These are phyloP conservation scores for Calocybe gangraenosa DNA, from an alignment of 768 basidiomycete genomes.

Conservation along the genomic window DNA sequence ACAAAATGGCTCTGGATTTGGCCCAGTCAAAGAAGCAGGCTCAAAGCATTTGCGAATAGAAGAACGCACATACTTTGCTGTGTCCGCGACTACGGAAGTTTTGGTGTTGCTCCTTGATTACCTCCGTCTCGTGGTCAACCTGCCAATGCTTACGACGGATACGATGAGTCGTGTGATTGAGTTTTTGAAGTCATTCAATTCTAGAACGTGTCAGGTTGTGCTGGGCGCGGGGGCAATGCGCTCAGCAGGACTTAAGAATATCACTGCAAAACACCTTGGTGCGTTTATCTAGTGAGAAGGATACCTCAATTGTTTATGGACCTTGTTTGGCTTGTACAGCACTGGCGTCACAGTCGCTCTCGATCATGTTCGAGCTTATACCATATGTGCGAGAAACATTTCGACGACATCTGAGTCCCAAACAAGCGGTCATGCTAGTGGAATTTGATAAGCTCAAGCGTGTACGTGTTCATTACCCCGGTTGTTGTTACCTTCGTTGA, in stretches of 20 bases:
- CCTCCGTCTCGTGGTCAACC: constrained; percentile 80
- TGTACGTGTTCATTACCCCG: constrained; percentile 39
- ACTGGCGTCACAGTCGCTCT: constrained; percentile 92
- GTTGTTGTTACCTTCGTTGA: background rate
- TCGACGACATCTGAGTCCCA: constrained; percentile 86
- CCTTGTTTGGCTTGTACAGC: constrained; percentile 39
- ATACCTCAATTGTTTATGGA: background rate
- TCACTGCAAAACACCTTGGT: constrained; percentile 98
- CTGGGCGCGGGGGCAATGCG: constrained; percentile 99
- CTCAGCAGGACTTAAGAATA: constrained; percentile 95
- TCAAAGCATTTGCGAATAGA: constrained; percentile 75
- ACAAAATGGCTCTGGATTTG: constrained; percentile 5
- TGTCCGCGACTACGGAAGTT: constrained; percentile 78
- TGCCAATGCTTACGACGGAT: constrained; percentile 88
- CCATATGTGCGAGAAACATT: constrained; percentile 96
- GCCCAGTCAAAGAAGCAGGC: constrained; percentile 15
- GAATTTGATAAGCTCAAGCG: constrained; percentile 99
- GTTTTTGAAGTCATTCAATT: constrained; percentile 97
- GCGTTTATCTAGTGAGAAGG: constrained; percentile 17
- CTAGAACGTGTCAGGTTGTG: constrained; percentile 96
- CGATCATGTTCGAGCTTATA: constrained; percentile 89
- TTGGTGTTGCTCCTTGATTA: constrained; percentile 79
- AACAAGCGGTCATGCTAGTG: constrained; percentile 94
- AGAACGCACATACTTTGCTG: constrained; percentile 79
- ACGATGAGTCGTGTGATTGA: constrained; percentile 94